A percentile compares a stretch with the other conserved stretches of the same genome.
Conservation (phyloP, 805 yeast species). For the Ogataea nitratoaversa region DNA sequence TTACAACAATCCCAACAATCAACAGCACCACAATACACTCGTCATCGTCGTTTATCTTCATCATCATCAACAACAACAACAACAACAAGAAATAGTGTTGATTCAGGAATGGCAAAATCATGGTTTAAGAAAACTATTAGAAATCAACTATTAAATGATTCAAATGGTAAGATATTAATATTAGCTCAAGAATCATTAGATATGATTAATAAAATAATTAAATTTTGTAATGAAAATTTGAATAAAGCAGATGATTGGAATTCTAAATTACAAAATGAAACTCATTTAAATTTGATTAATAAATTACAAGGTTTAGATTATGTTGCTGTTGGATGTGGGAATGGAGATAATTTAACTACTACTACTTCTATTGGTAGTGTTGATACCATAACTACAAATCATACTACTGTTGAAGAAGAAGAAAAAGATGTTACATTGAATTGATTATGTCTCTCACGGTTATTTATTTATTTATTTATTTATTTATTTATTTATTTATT, state of each 20-base stretch:
- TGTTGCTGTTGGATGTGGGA: slow-evolving; percentile 6
- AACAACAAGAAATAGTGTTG: too few species aligned
- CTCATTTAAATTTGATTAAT: slow-evolving; percentile 23
- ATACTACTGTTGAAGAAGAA: neutral
- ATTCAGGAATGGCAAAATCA: slow-evolving; percentile 1
- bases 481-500: slow-evolving; percentile 1
- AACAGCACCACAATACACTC: neutral
- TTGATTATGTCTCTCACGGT: neutral
- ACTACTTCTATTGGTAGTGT: neutral
- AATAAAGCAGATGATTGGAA: slow-evolving; percentile 84
- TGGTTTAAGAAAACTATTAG: slow-evolving; percentile 28
- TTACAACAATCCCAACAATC: neutral
- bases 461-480: neutral
- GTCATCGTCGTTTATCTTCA: neutral
- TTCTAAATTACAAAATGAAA: slow-evolving; percentile 25
- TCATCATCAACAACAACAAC: slow-evolving; percentile 1
- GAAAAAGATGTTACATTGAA: neutral
- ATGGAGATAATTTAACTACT: too few species aligned
- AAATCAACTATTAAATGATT: slow-evolving; percentile 31
- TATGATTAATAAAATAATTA: slow-evolving; percentile 78
- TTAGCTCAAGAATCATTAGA: slow-evolving; percentile 87
- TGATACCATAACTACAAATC: neutral
- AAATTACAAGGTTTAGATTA: slow-evolving; percentile 26
- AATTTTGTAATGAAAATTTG: slow-evolving; percentile 80
- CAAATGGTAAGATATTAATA: slow-evolving; percentile 69